Conservation (phyloP, 768 basidiomycete species). For the Lentinus brumalis region DNA sequence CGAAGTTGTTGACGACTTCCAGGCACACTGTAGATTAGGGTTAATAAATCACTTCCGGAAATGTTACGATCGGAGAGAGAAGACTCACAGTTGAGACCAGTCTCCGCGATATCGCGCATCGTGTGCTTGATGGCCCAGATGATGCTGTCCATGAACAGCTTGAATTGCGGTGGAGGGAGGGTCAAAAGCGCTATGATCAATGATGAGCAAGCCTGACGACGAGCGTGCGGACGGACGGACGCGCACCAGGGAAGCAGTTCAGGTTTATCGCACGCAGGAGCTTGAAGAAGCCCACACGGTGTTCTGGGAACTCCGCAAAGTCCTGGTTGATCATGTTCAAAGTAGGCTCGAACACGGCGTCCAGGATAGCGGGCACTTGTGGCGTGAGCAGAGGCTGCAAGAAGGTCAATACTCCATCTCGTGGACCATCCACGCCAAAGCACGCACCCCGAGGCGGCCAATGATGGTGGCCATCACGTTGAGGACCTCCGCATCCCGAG, state of each 20-base stretch:
- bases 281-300: slow-evolving; percentile 96
- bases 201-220: background rate
- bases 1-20: slow-evolving; percentile 96
- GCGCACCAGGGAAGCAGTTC: slow-evolving; percentile 91
- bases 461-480: slow-evolving; percentile 98
- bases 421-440: background rate
- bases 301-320: slow-evolving; percentile 98
- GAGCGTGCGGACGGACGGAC: background rate
- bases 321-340: slow-evolving; percentile 99
- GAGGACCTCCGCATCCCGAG: slow-evolving; percentile 94
- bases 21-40: slow-evolving; percentile 64
- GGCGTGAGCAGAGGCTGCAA: slow-evolving; percentile 80
- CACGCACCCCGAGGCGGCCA: slow-evolving; percentile 78
- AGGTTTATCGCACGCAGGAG: slow-evolving; percentile 89
- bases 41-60: background rate
- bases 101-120: slow-evolving; percentile 97
- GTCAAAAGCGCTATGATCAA: slow-evolving; percentile 66
- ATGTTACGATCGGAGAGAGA: background rate
- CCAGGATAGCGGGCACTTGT: slow-evolving; percentile 92
- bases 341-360: slow-evolving; percentile 97
- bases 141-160: slow-evolving; percentile 96
- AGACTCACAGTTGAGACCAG: slow-evolving; percentile 71
- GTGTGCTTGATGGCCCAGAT: slow-evolving; percentile 99
- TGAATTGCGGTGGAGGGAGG: slow-evolving; percentile 91
- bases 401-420: slow-evolving; percentile 8